phyloP scores from a whole-genome alignment of 345 rosid genomes.

The Dipteronia sinensis region DNA sequence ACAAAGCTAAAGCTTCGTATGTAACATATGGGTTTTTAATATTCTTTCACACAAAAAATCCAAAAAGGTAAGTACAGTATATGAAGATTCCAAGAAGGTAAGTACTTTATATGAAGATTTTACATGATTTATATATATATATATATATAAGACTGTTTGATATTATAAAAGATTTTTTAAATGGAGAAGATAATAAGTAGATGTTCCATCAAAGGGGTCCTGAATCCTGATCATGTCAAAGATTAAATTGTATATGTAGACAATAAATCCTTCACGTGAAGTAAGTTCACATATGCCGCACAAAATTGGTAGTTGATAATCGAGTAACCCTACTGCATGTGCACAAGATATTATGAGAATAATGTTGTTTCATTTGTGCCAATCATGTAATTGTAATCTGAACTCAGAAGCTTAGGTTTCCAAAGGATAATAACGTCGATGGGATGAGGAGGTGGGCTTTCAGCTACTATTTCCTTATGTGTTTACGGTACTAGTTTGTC shows the following conservation, averaged over 20 bases:
- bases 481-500: background rate
- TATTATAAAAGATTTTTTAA: too few species aligned
- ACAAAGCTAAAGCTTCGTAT: too few species aligned
- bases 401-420: background rate
- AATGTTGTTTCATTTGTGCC: background rate
- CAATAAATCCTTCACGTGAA: background rate
- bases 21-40: too few species aligned
- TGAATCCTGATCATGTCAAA: background rate
- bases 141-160: too few species aligned
- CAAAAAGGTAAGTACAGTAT: background rate
- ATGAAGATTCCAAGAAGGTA: too few species aligned
- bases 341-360: background rate
- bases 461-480: background rate
- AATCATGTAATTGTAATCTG: background rate
- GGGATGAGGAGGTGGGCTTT: background rate
- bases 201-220: constrained; percentile 1
- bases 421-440: background rate
- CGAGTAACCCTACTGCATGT: background rate
- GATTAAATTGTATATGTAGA: background rate
- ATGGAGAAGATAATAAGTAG: background rate
- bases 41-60: background rate
- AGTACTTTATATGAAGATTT: background rate
- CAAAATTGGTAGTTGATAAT: background rate
- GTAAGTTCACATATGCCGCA: background rate
- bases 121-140: too few species aligned